Evolutionary conservation across 2,329 filamentous ascomycete genomes (phyloP), one percentile per base, ranked within the genome.

Genomic region (Trichoderma sp.): DNA sequence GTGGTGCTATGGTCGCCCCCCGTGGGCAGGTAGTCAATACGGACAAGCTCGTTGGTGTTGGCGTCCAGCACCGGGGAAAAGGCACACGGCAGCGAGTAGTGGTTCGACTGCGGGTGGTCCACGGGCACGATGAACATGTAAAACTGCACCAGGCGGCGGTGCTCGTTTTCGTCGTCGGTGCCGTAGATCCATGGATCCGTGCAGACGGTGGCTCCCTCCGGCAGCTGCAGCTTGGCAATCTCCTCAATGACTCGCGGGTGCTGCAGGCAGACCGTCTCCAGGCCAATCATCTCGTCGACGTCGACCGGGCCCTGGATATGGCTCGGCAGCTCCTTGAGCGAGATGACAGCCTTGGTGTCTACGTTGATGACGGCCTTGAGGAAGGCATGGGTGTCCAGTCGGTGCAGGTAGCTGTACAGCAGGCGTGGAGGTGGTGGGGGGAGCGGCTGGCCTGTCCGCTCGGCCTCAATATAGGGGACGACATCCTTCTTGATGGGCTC

Each of bases 161-260:
- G 13, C 30, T 78, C 76, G 51, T 81, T 80, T 5, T 81, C 79
- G 3, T 75, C 75, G 66, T 82, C 81, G 1, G 78, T 76, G 2
- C 83, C 83, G 70, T 93, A 94, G 52, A 92, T 92, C 91, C 91
- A 94, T 0, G 86, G 71, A 87, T 85, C 83, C 70, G 84, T 83
- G 14, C 77, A 78, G 64, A 84, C 74, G 49, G 74, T 71, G 64
- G 83, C 82, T 72, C 80, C 80, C 30, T 82, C 78, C 6, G 84
- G 83, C n/a, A 86, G 74, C 5, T 74, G 72, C 60, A 85, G 82
- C 72, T 85, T 82, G 26, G 80, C 75, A 73, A 86, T 76, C 66
- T 83, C 83, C n/a, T 82, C 78, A 69, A 82, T 79, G 74, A 85
- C 54, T 28, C 28, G 21, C 4, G 63, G 63, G 16, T 66, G 54